Conservation (phyloP, 1,284 basidiomycete species). For the Moniliella sp. region DNA sequence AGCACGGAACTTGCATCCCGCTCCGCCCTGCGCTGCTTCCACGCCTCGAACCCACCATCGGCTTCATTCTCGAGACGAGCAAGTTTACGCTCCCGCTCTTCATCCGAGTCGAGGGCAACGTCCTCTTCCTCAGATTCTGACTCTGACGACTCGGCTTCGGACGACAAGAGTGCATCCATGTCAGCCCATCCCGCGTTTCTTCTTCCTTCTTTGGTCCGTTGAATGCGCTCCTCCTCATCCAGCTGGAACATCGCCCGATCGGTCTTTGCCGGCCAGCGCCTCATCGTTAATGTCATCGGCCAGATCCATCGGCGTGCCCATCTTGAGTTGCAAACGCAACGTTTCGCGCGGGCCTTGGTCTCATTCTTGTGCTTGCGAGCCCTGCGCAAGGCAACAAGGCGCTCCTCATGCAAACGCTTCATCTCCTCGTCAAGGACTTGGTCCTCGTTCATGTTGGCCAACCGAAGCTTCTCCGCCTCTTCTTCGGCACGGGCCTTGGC, state of each 20-base stretch:
- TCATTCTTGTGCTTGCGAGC: slow-evolving; percentile 74
- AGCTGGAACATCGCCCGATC: slow-evolving; percentile 28
- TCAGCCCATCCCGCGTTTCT: too few relatives aligned
- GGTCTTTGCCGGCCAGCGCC: slow-evolving; percentile 13
- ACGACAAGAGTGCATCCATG: background rate
- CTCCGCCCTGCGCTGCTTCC: slow-evolving; percentile 59
- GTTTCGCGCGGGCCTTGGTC: slow-evolving; percentile 62
- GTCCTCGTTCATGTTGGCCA: slow-evolving; percentile 41
- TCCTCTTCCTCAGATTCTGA: slow-evolving; percentile 42
- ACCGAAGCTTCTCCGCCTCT: slow-evolving; percentile 54
- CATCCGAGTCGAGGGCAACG: slow-evolving; percentile 21
- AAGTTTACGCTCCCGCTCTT: slow-evolving; percentile 40
- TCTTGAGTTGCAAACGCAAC: slow-evolving; percentile 84
- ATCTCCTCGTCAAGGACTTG: slow-evolving; percentile 52
- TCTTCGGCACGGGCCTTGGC: slow-evolving; percentile 12
- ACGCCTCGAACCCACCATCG: slow-evolving; percentile 69
- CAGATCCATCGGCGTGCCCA: slow-evolving; percentile 86
- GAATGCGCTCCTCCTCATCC: slow-evolving; percentile 8
- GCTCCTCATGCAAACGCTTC: slow-evolving; percentile 60
- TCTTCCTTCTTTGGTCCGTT: too few relatives aligned
- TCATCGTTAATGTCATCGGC: slow-evolving; percentile 48
- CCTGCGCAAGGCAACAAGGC: slow-evolving; percentile 50
- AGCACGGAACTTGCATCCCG: slow-evolving; percentile 70
- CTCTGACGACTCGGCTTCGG: slow-evolving; percentile 33
- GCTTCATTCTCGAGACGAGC: slow-evolving; percentile 54